Evolutionary conservation across 1,139 yeast species (phyloP), one percentile per base, ranked within the genome.

Genomic region (Hanseniaspora uvarum): DNA sequence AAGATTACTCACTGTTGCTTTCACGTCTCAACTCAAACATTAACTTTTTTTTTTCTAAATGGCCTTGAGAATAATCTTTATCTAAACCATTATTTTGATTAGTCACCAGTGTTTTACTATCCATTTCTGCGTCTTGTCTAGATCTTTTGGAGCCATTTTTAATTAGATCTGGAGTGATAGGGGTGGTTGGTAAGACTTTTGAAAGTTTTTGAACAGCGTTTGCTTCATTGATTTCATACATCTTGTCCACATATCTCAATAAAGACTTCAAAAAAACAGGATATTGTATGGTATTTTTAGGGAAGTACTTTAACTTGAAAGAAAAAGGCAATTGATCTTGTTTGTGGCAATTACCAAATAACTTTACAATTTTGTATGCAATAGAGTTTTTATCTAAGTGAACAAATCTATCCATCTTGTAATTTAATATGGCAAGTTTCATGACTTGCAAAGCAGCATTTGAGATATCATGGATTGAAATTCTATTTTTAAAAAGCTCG

Each of bases 401-500:
- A 14, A 39, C 24, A 37, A 21, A 24, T 14, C 48, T 46, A 28
- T 53, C 44, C 31, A 34, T 55, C 10, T 60, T 56, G 30, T 57
- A 59, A 45, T 59, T 59, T 34, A 62, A 38, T 14, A 53, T 41
- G 14, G 65, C 61, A 23, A 59, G 48, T 5, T 61, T 60, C 28
- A 59, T 57, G 31, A 63, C 34, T n/a, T 60, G 59, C 31, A 77
- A 72, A 37, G 82, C 71, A 30, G 81, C 78, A 61, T 79, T 69
- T 12, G 83, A 80, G 57, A 81, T 73, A 58, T 79, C 76, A 34
- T 81, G 76, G 21, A 79, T 68, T 24, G 78, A 70, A 63, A 75
- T 77, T 60, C 74, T 74, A 63, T 78, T 77, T 81, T 70, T 34
- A 7, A 49, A 49, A 26, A 40, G 16, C 57, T 75, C 75, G 49